Conservation (phyloP, 495 filamentous ascomycete species). For the Sabuloglossum arenarium region DNA sequence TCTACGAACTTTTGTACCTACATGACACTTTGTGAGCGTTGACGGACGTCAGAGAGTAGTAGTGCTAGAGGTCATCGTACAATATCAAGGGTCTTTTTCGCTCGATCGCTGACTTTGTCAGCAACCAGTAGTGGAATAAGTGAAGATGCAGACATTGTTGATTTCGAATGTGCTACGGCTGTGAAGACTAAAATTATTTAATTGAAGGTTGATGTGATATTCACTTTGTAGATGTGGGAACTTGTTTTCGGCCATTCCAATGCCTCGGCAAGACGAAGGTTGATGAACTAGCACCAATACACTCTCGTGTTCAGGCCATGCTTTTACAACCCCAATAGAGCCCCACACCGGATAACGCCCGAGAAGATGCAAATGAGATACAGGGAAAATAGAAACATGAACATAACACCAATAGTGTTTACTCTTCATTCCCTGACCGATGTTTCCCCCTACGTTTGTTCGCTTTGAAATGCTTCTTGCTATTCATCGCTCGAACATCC, state of each 20-base stretch:
- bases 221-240: too few species aligned
- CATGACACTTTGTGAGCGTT: conserved; percentile 11
- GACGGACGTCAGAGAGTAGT: background rate
- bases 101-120: conserved; percentile 48
- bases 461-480: conserved; percentile 94
- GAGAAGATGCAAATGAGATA: background rate
- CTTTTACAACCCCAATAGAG: too few species aligned
- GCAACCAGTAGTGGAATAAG: conserved; percentile 15
- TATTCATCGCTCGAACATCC: conserved; percentile 43
- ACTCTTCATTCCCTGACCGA: background rate
- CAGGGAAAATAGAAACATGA: background rate
- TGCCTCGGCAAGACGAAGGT: background rate
- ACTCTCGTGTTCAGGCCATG: too few species aligned
- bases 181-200: background rate
- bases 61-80: conserved; percentile 17
- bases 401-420: background rate
- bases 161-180: background rate
- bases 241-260: background rate
- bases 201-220: background rate
- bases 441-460: conserved; percentile 19
- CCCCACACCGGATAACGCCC: background rate
- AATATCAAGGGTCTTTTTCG: conserved; percentile 49
- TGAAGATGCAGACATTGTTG: conserved; percentile 7
- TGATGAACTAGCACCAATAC: too few species aligned
- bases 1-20: conserved; percentile 91